A percentile compares a stretch with the other conserved stretches of the same genome.
Evolutionary conservation across 2,329 filamentous ascomycete species (phyloP).

Genomic region (Fusarium euwallaceae): DNA sequence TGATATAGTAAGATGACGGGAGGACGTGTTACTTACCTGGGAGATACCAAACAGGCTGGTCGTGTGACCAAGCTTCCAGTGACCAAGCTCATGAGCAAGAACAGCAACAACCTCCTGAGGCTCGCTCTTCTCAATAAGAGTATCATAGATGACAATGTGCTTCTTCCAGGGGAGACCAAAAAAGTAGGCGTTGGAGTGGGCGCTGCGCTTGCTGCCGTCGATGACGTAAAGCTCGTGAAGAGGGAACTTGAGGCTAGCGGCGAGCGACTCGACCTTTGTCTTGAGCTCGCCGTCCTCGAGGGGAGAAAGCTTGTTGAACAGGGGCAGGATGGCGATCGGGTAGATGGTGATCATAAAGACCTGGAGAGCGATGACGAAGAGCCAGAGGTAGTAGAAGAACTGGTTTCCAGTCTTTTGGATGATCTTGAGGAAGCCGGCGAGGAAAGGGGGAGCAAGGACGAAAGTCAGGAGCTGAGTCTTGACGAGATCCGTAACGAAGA

Average conservation of each 20-base stretch:
- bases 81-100: conserved; percentile 93
- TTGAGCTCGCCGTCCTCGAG: conserved; percentile 90
- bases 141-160: conserved; percentile 99
- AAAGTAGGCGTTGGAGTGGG: conserved; percentile 94
- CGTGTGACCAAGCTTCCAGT: conserved; percentile 97
- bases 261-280: conserved; percentile 86
- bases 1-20: background rate
- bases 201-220: conserved; percentile 87
- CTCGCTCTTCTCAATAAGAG: conserved; percentile 94
- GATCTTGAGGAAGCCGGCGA: conserved; percentile 92
- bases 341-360: conserved; percentile 97
- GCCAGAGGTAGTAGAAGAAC: conserved; percentile 99
- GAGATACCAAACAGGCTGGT: conserved; percentile 90
- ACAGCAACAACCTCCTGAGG: conserved; percentile 95
- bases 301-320: conserved; percentile 98
- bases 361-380: conserved; percentile 90
- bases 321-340: conserved; percentile 90
- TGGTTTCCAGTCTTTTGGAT: conserved; percentile 92
- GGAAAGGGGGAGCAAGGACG: conserved; percentile 85
- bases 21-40: conserved; percentile 66
- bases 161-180: conserved; percentile 99
- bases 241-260: conserved; percentile 88
- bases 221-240: conserved; percentile 95
- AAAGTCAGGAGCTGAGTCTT: conserved; percentile 89
- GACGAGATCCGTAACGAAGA: conserved; percentile 91